A percentile compares a stretch with the other conserved stretches of the same genome.
These are phyloP conservation scores for Wickerhamomyces sp. DNA, from an alignment of 1,139 yeast genomes.

Conservation along the genomic window DNA sequence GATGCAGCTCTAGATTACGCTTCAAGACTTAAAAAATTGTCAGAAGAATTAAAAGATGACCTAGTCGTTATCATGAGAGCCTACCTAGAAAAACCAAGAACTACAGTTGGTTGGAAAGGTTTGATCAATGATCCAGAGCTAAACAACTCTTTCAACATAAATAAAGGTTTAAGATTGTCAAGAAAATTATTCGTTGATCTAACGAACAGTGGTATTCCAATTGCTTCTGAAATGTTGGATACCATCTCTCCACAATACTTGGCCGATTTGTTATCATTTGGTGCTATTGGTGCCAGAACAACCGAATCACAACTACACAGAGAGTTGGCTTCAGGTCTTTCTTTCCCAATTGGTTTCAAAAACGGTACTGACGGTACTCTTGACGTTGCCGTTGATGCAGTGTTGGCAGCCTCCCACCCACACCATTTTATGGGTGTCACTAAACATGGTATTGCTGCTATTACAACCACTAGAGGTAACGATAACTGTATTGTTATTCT, in stretches of 20 bases:
- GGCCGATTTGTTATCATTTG: conserved; percentile 84
- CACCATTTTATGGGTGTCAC: conserved; percentile 95
- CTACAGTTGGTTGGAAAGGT: conserved; percentile 99
- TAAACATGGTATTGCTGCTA: conserved; percentile 91
- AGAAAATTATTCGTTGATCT: conserved; percentile 83
- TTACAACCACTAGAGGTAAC: conserved; percentile 93
- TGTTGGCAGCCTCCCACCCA: conserved; percentile 87
- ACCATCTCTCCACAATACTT: conserved; percentile 94
- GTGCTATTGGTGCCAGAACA: conserved; percentile 98
- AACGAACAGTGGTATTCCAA: conserved; percentile 75
- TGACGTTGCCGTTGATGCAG: conserved; percentile 90
- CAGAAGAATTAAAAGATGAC: conserved; percentile 69
- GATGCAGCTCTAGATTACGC: conserved; percentile 89
- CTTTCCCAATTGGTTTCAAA: conserved; percentile 97
- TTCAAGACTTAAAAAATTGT: conserved; percentile 54
- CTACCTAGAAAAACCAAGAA: conserved; percentile 95
- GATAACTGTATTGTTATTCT: conserved; percentile 84
- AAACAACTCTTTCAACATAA: conserved; percentile 88
- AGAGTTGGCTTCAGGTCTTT: conserved; percentile 90
- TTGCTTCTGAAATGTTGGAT: conserved; percentile 96
- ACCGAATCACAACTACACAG: conserved; percentile 96
- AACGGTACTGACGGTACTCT: conserved; percentile 95
- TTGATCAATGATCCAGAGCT: conserved; percentile 95
- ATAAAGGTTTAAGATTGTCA: conserved; percentile 87
- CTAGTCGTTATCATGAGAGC: conserved; percentile 92